phyloP scores from a whole-genome alignment of 73 alveolate species.

The Durusdinium trenchii region DNA sequence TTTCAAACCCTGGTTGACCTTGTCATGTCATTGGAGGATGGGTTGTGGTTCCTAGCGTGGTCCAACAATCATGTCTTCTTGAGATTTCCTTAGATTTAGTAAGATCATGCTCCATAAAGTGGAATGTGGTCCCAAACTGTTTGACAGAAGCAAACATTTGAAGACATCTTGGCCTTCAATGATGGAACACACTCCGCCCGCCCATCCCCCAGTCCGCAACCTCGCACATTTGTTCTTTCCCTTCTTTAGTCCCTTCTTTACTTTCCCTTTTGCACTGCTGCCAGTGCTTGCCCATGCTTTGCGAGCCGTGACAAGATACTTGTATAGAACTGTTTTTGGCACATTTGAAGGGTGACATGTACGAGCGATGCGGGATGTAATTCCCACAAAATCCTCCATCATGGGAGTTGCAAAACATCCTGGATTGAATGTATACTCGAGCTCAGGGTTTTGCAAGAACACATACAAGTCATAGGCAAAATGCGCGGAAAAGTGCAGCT shows the following conservation, averaged over 20 bases:
- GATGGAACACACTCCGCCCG: not conserved
- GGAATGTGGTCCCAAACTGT: too few relatives aligned
- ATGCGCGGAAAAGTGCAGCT: not conserved
- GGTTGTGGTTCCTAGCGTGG: not conserved
- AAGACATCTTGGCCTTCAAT: not conserved
- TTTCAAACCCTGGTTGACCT: not conserved
- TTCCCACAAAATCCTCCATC: slow-evolving; percentile 32
- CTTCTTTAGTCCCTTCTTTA: not conserved
- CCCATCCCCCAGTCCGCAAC: not conserved
- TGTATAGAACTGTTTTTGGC: not conserved
- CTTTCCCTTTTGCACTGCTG: not conserved
- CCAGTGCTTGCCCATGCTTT: not conserved
- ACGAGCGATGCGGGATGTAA: not conserved
- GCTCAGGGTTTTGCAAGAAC: not conserved
- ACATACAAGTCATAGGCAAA: not conserved
- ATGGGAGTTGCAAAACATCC: slow-evolving; percentile 54
- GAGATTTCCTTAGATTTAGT: not conserved
- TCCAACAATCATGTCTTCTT: not conserved
- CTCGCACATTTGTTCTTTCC: not conserved
- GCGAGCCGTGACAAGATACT: slow-evolving; percentile 7
- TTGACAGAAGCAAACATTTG: not conserved
- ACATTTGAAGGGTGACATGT: slow-evolving; percentile 4
- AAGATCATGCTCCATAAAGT: too few relatives aligned
- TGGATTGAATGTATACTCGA: not conserved
- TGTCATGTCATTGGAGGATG: too few relatives aligned